phyloP scores from a whole-genome alignment of 768 basidiomycete genomes.

The Kockovaella imperatae region DNA sequence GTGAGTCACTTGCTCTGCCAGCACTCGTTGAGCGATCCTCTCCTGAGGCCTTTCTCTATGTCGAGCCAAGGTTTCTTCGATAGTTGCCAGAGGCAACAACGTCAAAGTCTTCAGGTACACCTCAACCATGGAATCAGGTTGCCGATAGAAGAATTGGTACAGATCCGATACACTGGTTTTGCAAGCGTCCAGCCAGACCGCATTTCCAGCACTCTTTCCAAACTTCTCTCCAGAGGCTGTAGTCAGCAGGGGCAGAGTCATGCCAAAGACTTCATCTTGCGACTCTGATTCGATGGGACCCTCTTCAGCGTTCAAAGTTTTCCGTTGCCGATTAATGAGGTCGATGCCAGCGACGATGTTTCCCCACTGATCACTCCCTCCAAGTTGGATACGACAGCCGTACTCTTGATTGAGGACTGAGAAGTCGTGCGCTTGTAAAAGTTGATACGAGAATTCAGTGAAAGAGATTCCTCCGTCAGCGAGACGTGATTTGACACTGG shows the following conservation, averaged over 20 bases:
- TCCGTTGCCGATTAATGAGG: slow-evolving; percentile 59
- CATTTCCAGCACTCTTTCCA: slow-evolving; percentile 94
- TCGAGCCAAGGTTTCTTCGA: slow-evolving; percentile 46
- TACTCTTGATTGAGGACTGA: slow-evolving; percentile 58
- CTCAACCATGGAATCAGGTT: slow-evolving; percentile 69
- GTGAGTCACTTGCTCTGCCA: slow-evolving; percentile 57
- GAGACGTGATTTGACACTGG: slow-evolving; percentile 74
- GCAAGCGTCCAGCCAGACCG: slow-evolving; percentile 73
- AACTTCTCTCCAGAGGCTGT: slow-evolving; percentile 88
- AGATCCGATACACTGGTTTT: slow-evolving; percentile 85
- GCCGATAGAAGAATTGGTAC: slow-evolving; percentile 93
- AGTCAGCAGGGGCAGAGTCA: slow-evolving; percentile 90
- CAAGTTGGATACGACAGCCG: slow-evolving; percentile 76
- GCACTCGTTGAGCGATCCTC: slow-evolving; percentile 51
- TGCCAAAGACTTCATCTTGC: slow-evolving; percentile 55
- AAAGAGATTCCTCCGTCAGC: slow-evolving; percentile 86
- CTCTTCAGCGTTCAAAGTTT: background rate
- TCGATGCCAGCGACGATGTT: slow-evolving; percentile 93
- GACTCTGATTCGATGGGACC: background rate
- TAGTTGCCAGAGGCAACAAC: slow-evolving; percentile 56
- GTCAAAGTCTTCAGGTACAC: slow-evolving; percentile 77
- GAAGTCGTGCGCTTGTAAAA: slow-evolving; percentile 95
- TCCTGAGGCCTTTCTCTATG: slow-evolving; percentile 42
- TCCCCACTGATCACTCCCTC: slow-evolving; percentile 98
- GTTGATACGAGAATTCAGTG: slow-evolving; percentile 95